Evolutionary conservation across 352 stramenopile species (phyloP).

Genomic region (Aphanomyces euteiches): DNA sequence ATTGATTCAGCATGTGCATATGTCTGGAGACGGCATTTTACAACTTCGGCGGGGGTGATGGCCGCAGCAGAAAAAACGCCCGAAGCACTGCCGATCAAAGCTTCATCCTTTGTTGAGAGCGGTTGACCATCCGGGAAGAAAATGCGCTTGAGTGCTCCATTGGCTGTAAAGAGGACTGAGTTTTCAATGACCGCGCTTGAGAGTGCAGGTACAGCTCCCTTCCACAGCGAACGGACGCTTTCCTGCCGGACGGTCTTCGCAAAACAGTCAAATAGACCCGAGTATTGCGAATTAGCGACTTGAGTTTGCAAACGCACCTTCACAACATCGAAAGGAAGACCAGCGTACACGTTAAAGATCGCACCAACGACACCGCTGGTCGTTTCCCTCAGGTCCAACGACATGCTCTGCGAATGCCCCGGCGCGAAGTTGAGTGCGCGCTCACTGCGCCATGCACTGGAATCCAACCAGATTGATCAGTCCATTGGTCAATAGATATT

Average conservation of each 20-base stretch:
- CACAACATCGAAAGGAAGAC: conserved; percentile 84
- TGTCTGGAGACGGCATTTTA: conserved; percentile 81
- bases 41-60: conserved; percentile 81
- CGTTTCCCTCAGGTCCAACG: conserved; percentile 69
- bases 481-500: too few species aligned
- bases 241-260: conserved; percentile 69
- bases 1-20: conserved; percentile 28
- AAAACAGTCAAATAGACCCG: conserved; percentile 61
- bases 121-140: conserved; percentile 39
- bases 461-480: too few species aligned
- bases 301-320: conserved; percentile 86
- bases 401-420: conserved; percentile 15
- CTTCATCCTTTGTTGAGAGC: conserved; percentile 77
- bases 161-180: conserved; percentile 85
- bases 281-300: conserved; percentile 50
- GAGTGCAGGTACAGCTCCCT: conserved; percentile 80
- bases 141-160: conserved; percentile 69
- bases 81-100: conserved; percentile 70
- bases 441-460: too few species aligned
- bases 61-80: conserved; percentile 84
- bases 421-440: too few species aligned
- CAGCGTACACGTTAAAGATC: conserved; percentile 79
- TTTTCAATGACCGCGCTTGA: conserved; percentile 88
- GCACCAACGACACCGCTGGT: conserved; percentile 66
- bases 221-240: conserved; percentile 74